Base-by-base conservation (phyloP, 768 basidiomycete genomes). In the Tulasnella sp. region DNA sequence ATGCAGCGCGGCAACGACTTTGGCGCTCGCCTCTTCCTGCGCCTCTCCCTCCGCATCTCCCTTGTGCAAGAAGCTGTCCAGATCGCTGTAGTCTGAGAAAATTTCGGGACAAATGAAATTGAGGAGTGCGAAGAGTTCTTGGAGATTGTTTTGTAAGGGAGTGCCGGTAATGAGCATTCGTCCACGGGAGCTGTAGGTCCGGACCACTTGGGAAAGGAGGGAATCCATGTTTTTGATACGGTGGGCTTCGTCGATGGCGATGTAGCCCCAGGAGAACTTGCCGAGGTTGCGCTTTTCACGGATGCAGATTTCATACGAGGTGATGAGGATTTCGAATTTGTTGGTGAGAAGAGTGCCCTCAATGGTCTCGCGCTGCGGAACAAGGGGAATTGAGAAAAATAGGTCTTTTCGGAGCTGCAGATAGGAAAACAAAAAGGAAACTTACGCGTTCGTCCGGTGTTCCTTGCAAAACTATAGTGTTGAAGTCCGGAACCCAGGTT, bases 201-300 rank as follows among this genome's bases (percentile, higher is more conserved):
- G 91, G 73, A 99, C 95, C 83, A 99, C 98, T 86, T 98, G 95
- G 21, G 92, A 92, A 21, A 99, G 89, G 83, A 99, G 93, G 18
- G 95, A 97, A 85, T 98, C 95, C 82, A 97, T 96, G 84, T 99
- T 99, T 88, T 99, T 99, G 89, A 99, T 99, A 34, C 98, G 93
- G 84, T 99, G 97, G 0, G 97, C 97, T 86, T 99, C 97, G 86
- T 99, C 97, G 83, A 99, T 99, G 82, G 94, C 91, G 85, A 98
- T 98, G 86, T 99, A 99, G 85, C 97, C 95, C 87, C 98, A 99
- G 0, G 93, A 93, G 85, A 98, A 95, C 85, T 97, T 97, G 86
- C 95, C 95, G 81, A 99, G 88, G 0, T 93, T 89, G n/a, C 91
- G 88, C 85, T 96, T 96, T 85, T 99, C 98, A 82, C 97, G 95